A percentile compares a stretch with the other conserved stretches of the same genome.
Evolutionary conservation across 345 rosid species (phyloP).

Genomic region (Aquilaria malaccensis): DNA sequence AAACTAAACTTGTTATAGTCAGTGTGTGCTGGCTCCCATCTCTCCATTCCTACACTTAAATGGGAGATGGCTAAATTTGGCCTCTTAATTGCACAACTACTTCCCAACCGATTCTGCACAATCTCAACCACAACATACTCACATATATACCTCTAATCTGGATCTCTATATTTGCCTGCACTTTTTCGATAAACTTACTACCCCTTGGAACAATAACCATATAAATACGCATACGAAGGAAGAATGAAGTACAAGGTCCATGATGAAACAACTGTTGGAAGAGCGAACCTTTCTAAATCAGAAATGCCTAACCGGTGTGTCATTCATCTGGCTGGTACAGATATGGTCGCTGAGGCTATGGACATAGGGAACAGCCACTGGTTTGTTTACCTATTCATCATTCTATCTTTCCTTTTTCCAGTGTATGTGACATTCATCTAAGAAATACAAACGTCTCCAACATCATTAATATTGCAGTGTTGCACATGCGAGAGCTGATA

Average conservation of each 20-base stretch:
- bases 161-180: no score
- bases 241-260: constrained; percentile 20
- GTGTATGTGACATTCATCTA: not conserved
- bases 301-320: constrained; percentile 26
- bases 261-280: constrained; percentile 11
- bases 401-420: not conserved
- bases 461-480: constrained; percentile 25
- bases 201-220: no score
- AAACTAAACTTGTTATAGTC: constrained; percentile 7
- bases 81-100: constrained; percentile 22
- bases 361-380: constrained; percentile 35
- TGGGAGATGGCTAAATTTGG: constrained; percentile 15
- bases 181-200: no score
- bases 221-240: not conserved
- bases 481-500: constrained; percentile 23
- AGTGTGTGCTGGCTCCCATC: constrained; percentile 7
- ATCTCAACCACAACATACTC: not conserved
- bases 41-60: constrained; percentile 8
- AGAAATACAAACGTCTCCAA: no score
- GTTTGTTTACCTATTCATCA: constrained; percentile 14
- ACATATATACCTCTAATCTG: no score
- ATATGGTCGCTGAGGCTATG: constrained; percentile 26
- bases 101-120: constrained; percentile 1
- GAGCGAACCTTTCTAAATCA: not conserved
- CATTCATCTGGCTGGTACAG: constrained; percentile 18